Evolutionary conservation across 1,139 yeast species (phyloP).

Genomic region (Candida frijolesensis): DNA sequence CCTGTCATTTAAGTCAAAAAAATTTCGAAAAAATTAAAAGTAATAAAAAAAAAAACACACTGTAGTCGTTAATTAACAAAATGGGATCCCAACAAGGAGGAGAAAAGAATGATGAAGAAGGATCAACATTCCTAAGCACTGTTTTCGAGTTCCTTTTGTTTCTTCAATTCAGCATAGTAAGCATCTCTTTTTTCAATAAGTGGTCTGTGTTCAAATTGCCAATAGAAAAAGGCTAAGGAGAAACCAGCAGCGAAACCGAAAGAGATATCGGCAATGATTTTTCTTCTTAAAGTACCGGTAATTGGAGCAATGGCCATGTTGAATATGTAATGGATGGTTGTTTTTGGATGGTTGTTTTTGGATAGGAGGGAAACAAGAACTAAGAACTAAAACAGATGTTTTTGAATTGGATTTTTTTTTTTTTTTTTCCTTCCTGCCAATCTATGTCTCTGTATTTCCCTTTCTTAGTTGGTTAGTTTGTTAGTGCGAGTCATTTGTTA

Average conservation of each 20-base stretch:
- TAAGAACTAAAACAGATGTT: not conserved
- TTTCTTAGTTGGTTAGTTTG: not conserved
- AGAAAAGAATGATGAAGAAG: not conserved
- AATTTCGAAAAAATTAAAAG: not conserved
- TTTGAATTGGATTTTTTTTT: not conserved
- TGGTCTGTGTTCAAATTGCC: slow-evolving; percentile 62
- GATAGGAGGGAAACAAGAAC: not conserved
- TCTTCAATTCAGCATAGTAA: slow-evolving; percentile 75
- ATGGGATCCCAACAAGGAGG: too few relatives aligned
- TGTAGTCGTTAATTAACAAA: not conserved
- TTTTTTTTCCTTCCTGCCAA: not conserved
- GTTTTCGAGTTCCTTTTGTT: slow-evolving; percentile 73
- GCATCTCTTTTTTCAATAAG: slow-evolving; percentile 76
- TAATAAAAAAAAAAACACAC: not conserved
- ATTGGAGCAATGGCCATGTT: slow-evolving; percentile 90
- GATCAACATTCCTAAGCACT: slow-evolving; percentile 17
- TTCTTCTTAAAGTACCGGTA: slow-evolving; percentile 81
- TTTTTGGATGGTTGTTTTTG: not conserved
- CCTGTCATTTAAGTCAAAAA: not conserved
- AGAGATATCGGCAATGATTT: slow-evolving; percentile 77
- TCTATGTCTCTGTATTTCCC: not conserved
- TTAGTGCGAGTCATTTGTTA: not conserved
- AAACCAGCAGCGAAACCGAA: slow-evolving; percentile 59
- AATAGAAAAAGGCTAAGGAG: slow-evolving; percentile 33
- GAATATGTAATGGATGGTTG: slow-evolving; percentile 2